Evolutionary conservation across 2,329 filamentous ascomycete species (phyloP), one percentile per base, ranked within the genome.

Genomic region (Hymenoscyphus scutula): DNA sequence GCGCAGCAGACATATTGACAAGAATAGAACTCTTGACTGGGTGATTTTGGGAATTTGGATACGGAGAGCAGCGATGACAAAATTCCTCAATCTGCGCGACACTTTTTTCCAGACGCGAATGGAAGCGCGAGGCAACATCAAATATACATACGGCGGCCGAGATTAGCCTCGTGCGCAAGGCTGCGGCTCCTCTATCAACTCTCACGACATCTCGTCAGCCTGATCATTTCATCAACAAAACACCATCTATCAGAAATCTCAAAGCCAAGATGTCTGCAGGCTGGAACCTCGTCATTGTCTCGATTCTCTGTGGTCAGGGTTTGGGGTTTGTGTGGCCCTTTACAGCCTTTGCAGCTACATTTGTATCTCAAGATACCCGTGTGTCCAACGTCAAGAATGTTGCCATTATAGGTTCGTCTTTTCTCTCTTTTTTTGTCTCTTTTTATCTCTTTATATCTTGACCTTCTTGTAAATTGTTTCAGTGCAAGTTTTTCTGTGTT

Each of bases 1-100:
- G 94, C 75, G 95, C 93, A 72, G 95, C 95, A 80, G 93, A 98
- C 95, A 98, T 98, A 66, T 69, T 77, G 66, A 63, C 58, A 64
- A 37, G 59, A 60, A 27, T 30, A 54, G 53, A 67, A 64, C 51
- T 61, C 62, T 65, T 53, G 45, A 62, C 56, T 45, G 38, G 11
- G 54, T 41, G 58, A 62, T 41, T 62, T 62, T 48, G 62, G 27
- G 59, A 64, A 53, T 17, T 62, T 54, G 51, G 58, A 54, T 27
- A 53, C 34, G 45, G 61, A 58, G 41, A 55, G 60, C 32, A n/a
- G 62, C 65, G 41, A 55, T 59, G 38, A 54, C 19, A 53, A 54
- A 57, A 65, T 63, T 48, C 60, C 54, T 65, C 37, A 37, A 59
- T 65, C 45, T 51, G 45, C 58, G 65, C 56, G 62, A 65, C 62